Conservation (phyloP, 75 land plant genomes). For the Pinus albicaulis region DNA sequence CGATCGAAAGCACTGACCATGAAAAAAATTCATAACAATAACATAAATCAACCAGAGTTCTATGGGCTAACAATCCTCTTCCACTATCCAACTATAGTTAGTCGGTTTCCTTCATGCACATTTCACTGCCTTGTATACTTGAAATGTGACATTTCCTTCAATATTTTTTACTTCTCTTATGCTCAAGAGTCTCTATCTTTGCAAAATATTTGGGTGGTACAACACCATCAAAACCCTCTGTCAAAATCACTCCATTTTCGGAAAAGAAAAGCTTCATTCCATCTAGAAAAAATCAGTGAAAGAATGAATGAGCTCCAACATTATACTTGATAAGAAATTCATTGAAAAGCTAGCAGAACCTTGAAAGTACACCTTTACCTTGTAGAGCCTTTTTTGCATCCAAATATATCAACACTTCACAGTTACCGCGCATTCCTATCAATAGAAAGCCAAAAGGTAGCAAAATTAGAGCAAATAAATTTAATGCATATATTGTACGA, state of each 20-base stretch:
- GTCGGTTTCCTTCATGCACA: no score
- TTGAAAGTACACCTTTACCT: slow-evolving; percentile 20
- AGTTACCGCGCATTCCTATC: slow-evolving; percentile 67
- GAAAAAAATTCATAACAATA: no score
- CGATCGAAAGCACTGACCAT: no score
- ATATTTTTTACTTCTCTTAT: no score
- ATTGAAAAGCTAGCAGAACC: slow-evolving; percentile 8
- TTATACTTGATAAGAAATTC: neutral
- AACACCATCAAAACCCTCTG: slow-evolving; percentile 86
- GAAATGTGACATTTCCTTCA: no score
- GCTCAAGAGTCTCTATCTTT: slow-evolving; percentile 37
- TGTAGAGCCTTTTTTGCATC: slow-evolving; percentile 72
- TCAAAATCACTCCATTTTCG: slow-evolving; percentile 83
- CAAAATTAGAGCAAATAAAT: no score
- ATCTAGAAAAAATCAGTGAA: slow-evolving; percentile 23
- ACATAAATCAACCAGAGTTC: no score
- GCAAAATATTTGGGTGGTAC: slow-evolving; percentile 71
- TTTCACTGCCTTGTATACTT: no score
- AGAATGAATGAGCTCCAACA: neutral
- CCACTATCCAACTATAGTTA: no score
- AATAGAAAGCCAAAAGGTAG: neutral
- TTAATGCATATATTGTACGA: no score
- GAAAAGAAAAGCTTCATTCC: slow-evolving; percentile 87
- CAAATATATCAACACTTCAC: slow-evolving; percentile 62
- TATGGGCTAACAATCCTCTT: no score